A percentile compares a stretch with the other conserved stretches of the same genome.
These are phyloP conservation scores for Kluyveromyces sp. DNA, from an alignment of 1,139 yeast species.

Conservation along the genomic window DNA sequence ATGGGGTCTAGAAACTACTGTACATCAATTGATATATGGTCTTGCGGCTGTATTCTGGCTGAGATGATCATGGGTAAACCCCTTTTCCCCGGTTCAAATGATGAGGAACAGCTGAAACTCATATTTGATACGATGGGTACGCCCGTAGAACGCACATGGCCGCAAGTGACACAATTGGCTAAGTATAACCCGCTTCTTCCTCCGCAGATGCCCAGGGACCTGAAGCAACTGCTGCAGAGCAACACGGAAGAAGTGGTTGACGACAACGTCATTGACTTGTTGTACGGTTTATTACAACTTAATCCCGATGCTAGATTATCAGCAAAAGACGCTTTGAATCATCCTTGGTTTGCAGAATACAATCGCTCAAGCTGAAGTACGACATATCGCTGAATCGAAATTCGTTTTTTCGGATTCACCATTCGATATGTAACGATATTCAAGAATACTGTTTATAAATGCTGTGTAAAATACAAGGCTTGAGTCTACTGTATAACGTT, in stretches of 20 bases:
- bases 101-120: constrained; percentile 85
- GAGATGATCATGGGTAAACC: constrained; percentile 99
- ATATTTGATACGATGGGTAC: constrained; percentile 94
- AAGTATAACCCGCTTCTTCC: constrained; percentile 83
- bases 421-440: neutral
- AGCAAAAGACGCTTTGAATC: constrained; percentile 88
- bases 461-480: no score
- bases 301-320: constrained; percentile 87
- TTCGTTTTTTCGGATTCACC: neutral
- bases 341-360: constrained; percentile 91
- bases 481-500: constrained; percentile 11
- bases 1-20: constrained; percentile 93
- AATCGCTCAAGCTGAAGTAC: constrained; percentile 13
- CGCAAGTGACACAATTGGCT: constrained; percentile 79
- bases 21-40: constrained; percentile 97
- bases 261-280: constrained; percentile 69
- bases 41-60: constrained; percentile 95
- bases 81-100: constrained; percentile 89
- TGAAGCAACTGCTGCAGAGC: constrained; percentile 53
- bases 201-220: constrained; percentile 81
- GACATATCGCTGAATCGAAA: no score
- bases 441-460: neutral
- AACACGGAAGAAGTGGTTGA: constrained; percentile 59
- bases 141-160: constrained; percentile 95
- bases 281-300: constrained; percentile 75